Evolutionary conservation across 1,284 basidiomycete species (phyloP), one percentile per base, ranked within the genome.

Genomic region (Coniferiporia weirii): DNA sequence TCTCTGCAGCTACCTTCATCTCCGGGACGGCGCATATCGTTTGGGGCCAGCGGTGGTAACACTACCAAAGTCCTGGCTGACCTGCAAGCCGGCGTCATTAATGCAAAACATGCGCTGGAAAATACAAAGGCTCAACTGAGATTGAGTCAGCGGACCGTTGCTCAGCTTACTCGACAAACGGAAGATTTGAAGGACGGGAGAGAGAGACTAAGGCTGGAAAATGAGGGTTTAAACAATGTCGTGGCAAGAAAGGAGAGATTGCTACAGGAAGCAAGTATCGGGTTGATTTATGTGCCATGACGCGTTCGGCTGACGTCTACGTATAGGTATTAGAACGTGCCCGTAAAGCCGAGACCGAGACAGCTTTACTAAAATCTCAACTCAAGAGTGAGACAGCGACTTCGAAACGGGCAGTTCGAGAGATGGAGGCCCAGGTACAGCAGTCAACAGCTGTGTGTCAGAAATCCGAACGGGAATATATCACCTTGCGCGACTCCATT

Each of bases 181-280:
- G 93, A 95, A 68, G 93, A 95, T 71, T 72, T 93, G 70, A 93
- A 92, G 66, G 91, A 93, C 66, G 85, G 84, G 1, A 79, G 92
- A 63, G 89, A 93, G 68, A 77, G 92, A 50, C 71, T 93, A 57
- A 73, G 90, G 57, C 69, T 91, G 54, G 93, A 95, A 72, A 93
- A 92, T 67, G 92, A 95, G 69, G 85, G 85, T 1, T 70, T 93
- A 61, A 91, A 91, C 66, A 90, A 91, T 64, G 91, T 93, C 15
- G 85, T 95, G 9, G 82, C 89, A 27, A 78, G 92, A 59, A 95
- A 95, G 69, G 92, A 95, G 71, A 79, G 93, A 59, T 69, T 93
- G 57, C 72, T 93, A 60, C 86, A 91, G 70, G 92, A 95, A 77
- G 87, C 87, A 63, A 58, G 76, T 68, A 17, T 40, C n/a, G 17